Evolutionary conservation across 2,329 filamentous ascomycete species (phyloP).

Genomic region (Sphaerulina musiva): DNA sequence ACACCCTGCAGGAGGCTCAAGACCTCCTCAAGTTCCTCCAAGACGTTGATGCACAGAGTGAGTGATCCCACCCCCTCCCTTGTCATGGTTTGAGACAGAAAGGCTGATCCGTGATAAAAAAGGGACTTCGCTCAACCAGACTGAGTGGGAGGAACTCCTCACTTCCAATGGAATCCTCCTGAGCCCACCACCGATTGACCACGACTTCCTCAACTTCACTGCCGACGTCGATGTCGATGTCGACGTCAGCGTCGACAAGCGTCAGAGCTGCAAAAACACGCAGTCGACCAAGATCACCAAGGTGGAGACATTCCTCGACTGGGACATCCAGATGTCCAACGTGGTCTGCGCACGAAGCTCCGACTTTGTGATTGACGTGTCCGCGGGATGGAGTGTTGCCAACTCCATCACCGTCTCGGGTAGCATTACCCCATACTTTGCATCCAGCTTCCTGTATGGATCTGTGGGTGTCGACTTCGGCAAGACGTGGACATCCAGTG

Average conservation of each 20-base stretch:
- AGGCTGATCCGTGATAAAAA: not conserved
- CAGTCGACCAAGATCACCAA: not conserved
- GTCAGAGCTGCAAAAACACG: constrained; percentile 7
- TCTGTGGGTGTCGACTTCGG: constrained; percentile 8
- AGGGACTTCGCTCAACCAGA: not conserved
- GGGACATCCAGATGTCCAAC: constrained; percentile 20
- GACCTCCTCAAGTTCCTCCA: constrained; percentile 3
- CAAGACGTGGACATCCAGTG: constrained; percentile 7
- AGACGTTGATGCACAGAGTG: not conserved
- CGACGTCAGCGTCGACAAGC: constrained; percentile 2
- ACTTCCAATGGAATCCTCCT: constrained; percentile 3
- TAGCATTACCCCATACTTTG: not conserved
- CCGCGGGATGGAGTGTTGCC: constrained; percentile 10
- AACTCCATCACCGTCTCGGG: constrained; percentile 6
- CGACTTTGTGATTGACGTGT: constrained; percentile 11
- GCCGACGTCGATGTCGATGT: constrained; percentile 4
- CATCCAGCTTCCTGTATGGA: not conserved
- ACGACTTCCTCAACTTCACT: constrained; percentile 12
- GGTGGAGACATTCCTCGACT: constrained; percentile 15
- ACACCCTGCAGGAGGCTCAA: not conserved
- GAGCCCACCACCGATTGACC: constrained; percentile 2
- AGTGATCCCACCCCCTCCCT: not conserved
- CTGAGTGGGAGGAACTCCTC: constrained; percentile 3
- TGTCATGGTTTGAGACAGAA: not conserved
- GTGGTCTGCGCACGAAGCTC: constrained; percentile 9